Conservation (phyloP, 148 eudicot species). For the Fagopyrum homotropicum region DNA sequence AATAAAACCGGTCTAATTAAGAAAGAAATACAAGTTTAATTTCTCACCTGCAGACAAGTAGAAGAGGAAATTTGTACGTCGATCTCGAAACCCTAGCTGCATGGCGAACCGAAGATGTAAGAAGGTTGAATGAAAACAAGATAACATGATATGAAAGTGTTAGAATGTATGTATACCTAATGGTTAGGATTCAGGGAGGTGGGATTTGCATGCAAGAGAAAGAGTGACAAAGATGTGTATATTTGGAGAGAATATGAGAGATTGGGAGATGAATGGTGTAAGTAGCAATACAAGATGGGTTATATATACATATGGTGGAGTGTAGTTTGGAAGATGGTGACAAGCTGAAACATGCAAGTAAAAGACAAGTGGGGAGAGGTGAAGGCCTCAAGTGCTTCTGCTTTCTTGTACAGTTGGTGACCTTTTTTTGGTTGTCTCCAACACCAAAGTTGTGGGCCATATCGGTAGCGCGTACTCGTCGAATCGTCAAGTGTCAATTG, state of each 20-base stretch:
- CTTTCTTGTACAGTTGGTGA: slow-evolving; percentile 7
- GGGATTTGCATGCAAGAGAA: neutral
- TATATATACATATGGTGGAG: slow-evolving; percentile 7
- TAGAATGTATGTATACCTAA: neutral
- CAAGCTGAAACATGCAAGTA: slow-evolving; percentile 9
- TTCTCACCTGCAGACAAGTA: neutral
- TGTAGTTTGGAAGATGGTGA: slow-evolving; percentile 1
- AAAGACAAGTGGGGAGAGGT: slow-evolving; percentile 7
- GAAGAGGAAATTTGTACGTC: neutral
- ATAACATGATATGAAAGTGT: neutral
- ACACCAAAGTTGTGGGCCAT: neutral
- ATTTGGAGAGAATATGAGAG: neutral
- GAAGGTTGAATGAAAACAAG: neutral
- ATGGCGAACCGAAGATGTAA: neutral
- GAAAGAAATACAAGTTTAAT: neutral
- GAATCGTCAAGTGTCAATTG: no score
- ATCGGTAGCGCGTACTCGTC: neutral
- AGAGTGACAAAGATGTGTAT: neutral
- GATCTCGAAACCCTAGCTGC: slow-evolving; percentile 1
- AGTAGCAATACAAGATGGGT: neutral
- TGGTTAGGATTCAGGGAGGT: neutral
- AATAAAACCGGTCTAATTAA: neutral
- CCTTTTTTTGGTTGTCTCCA: neutral
- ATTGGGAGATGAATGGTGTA: neutral
- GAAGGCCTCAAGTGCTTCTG: slow-evolving; percentile 10